Conservation (phyloP, 2,329 filamentous ascomycete genomes). For the Cercospora zeina region DNA sequence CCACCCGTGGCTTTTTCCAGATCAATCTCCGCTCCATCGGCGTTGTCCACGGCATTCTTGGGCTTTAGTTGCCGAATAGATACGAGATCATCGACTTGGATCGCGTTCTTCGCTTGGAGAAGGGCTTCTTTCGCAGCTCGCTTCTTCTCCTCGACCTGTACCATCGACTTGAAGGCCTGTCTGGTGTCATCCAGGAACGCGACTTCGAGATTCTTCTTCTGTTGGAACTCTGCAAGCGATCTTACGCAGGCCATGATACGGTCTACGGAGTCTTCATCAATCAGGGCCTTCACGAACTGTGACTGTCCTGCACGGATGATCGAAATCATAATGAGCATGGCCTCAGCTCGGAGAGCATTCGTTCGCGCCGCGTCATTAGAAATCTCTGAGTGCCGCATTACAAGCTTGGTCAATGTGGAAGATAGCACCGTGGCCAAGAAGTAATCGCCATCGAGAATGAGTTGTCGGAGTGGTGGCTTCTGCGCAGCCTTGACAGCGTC, state of each 20-base stretch:
- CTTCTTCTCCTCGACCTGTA: constrained; percentile 96
- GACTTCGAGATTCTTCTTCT: constrained; percentile 86
- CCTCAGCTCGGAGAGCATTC: constrained; percentile 90
- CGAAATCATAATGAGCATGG: constrained; percentile 99
- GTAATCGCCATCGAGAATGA: constrained; percentile 96
- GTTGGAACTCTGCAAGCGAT: constrained; percentile 82
- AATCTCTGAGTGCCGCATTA: constrained; percentile 95
- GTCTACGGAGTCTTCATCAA: constrained; percentile 98
- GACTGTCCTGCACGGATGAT: constrained; percentile 97
- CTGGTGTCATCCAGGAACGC: constrained; percentile 94
- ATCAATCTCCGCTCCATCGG: constrained; percentile 82
- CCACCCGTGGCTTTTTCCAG: constrained; percentile 92
- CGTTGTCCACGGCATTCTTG: constrained; percentile 78
- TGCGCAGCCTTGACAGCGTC: constrained; percentile 96
- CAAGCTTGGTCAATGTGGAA: constrained; percentile 91
- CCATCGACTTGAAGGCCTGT: constrained; percentile 95
- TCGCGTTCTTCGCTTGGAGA: constrained; percentile 88
- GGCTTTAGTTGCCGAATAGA: constrained; percentile 89
- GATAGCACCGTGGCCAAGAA: constrained; percentile 94
- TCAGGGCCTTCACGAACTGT: constrained; percentile 96
- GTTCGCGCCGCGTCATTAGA: constrained; percentile 82
- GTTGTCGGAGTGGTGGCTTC: constrained; percentile 89
- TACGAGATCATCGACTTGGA: constrained; percentile 94
- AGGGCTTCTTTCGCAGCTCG: constrained; percentile 89
- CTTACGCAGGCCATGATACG: constrained; percentile 97